Evolutionary conservation across 208 protist species (phyloP), one percentile per base, ranked within the genome.

Genomic region (Balamuthia mandrillaris): DNA sequence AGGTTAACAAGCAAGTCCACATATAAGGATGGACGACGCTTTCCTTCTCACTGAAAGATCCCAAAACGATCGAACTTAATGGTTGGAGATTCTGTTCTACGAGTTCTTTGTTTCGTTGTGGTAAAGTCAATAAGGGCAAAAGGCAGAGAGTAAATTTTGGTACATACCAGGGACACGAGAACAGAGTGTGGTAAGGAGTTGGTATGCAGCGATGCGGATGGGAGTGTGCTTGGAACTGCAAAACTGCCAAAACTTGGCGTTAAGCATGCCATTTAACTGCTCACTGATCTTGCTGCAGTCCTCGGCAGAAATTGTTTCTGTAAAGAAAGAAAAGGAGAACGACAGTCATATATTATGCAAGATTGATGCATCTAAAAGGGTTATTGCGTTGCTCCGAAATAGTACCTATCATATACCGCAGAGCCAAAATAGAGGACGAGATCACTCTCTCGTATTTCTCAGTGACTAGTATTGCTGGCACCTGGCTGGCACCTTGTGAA

Each of bases 191-290:
- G 77, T 27, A 31, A 83, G 77, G 14, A 83, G 54, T 33, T 83
- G 77, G 37, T 83, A 83, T 35, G 77, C 58, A 44, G 77, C 77
- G 18, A 49, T 49, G 6, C 77, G 49, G 21, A 83, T 83, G 42
- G 54, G 77, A 39, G 37, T 14, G 77, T 70, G 58, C 77, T 83
- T 83, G 37, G 61, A 49, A 33, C 66, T 83, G 18, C 61, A 16
- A 21, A 70, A 83, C 24, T 68, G 47, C 77, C 77, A 83, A 47
- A 83, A 63, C 42, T 83, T 83, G 29, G 61, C 66, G 58, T 61
- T 31, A 31, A 83, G n/a, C 4, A 83, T 24, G 14, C 66, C 77
- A 27, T 61, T 68, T 33, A 68, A 83, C 3, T 56, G 51, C 39
- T 83, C 77, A 2, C 42, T 44, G 24, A 83, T 49, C 37, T 39